Conservation (phyloP, 2,329 filamentous ascomycete species). For the Bipolaris sorokiniana region DNA sequence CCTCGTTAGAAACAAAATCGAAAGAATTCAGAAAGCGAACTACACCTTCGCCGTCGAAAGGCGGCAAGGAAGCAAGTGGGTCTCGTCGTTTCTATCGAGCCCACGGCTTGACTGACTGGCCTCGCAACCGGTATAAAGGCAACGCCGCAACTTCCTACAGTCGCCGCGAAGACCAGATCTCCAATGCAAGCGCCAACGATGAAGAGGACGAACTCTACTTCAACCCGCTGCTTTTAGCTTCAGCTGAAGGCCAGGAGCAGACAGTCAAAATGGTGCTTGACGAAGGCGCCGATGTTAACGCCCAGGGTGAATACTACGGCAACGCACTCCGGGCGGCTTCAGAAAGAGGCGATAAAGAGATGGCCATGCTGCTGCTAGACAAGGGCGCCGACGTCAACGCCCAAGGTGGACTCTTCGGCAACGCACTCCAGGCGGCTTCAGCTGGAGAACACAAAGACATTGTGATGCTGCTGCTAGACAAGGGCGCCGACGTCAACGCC, state of each 20-base stretch:
- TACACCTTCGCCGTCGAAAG: too few relatives aligned
- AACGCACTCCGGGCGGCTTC: neutral
- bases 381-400: neutral
- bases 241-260: neutral
- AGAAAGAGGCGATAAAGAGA: neutral
- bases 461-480: neutral
- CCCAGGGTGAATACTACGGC: too few relatives aligned
- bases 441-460: neutral
- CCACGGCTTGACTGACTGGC: too few relatives aligned
- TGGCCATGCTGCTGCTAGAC: neutral
- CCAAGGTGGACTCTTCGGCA: too few relatives aligned
- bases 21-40: too few relatives aligned
- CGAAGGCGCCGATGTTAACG: neutral
- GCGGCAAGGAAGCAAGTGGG: too few relatives aligned
- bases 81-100: too few relatives aligned
- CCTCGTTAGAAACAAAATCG: too few relatives aligned
- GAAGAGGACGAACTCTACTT: neutral
- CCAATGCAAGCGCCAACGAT: neutral
- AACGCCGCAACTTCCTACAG: too few relatives aligned
- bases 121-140: too few relatives aligned
- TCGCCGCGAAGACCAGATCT: too few relatives aligned
- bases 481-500: neutral
- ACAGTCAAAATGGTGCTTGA: slow-evolving; percentile 3
- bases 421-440: too few relatives aligned
- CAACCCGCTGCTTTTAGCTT: neutral